Conservation (phyloP, 495 filamentous ascomycete genomes). For the Pyronema domesticum region DNA sequence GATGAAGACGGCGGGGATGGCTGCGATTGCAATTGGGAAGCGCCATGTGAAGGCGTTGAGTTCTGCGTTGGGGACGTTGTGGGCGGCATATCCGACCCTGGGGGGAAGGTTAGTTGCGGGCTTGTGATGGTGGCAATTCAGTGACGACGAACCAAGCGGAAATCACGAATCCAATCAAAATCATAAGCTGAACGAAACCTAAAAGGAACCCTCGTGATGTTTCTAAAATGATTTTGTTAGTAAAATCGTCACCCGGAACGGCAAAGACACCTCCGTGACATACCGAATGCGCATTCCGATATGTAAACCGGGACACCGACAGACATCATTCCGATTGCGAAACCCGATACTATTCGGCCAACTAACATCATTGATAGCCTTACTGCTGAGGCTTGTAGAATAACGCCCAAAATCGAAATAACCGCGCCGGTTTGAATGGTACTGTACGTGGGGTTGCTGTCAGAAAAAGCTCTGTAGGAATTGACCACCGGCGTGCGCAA, state of each 20-base stretch:
- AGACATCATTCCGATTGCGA: slow-evolving; percentile 38
- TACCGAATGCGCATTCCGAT: slow-evolving; percentile 29
- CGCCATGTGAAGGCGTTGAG: slow-evolving; percentile 4
- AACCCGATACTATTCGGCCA: slow-evolving; percentile 41
- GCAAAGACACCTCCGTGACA: neutral
- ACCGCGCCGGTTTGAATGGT: slow-evolving; percentile 37
- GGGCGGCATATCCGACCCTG: slow-evolving; percentile 4
- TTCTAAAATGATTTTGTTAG: neutral
- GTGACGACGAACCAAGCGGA: neutral
- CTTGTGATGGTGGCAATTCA: neutral
- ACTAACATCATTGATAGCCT: slow-evolving; percentile 39
- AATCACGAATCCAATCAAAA: slow-evolving; percentile 1
- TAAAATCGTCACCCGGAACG: no score
- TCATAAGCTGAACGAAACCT: slow-evolving; percentile 2
- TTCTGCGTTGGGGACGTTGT: slow-evolving; percentile 1
- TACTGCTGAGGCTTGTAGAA: slow-evolving; percentile 34
- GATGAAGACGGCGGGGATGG: slow-evolving; percentile 28
- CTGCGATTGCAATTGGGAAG: slow-evolving; percentile 1
- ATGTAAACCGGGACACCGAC: slow-evolving; percentile 42
- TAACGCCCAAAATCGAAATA: slow-evolving; percentile 35
- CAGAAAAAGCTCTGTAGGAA: slow-evolving; percentile 8
- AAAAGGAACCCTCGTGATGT: slow-evolving; percentile 1
- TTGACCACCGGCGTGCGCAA: neutral
- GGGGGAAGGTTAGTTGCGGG: neutral
- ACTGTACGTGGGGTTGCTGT: slow-evolving; percentile 32